phyloP scores from a whole-genome alignment of 257 asterid species.

The Nicotiana otophora region DNA sequence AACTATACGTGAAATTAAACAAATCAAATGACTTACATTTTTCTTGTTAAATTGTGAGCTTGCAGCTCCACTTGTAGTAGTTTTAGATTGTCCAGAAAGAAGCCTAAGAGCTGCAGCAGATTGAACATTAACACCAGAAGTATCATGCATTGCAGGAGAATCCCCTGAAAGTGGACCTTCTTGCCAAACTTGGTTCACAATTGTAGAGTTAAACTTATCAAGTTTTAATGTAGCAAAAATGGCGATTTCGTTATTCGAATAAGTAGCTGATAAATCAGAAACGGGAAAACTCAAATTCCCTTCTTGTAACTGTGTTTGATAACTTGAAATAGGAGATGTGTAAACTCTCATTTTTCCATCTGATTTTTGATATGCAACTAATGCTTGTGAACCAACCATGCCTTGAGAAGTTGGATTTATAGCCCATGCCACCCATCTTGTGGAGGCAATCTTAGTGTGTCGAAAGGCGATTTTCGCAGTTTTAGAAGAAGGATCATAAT shows the following conservation, averaged over 20 bases:
- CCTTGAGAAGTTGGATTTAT: constrained; percentile 62
- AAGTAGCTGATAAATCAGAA: constrained; percentile 54
- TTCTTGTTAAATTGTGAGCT: constrained; percentile 26
- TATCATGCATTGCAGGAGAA: constrained; percentile 48
- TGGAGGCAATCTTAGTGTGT: constrained; percentile 31
- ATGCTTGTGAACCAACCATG: constrained; percentile 74
- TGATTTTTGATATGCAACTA: constrained; percentile 66
- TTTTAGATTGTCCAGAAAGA: constrained; percentile 49
- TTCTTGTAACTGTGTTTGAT: constrained; percentile 50
- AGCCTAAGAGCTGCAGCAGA: constrained; percentile 53
- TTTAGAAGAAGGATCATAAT: constrained; percentile 39
- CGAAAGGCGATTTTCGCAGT: constrained; percentile 58
- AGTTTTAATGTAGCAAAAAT: constrained; percentile 62
- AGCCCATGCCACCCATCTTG: constrained; percentile 86
- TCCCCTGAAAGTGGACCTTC: constrained; percentile 72
- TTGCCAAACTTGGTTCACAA: constrained; percentile 87
- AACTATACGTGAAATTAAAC: not conserved
- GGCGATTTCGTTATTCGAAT: constrained; percentile 39
- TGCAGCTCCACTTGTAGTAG: constrained; percentile 17
- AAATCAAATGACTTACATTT: constrained; percentile 28
- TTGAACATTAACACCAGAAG: constrained; percentile 50
- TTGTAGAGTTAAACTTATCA: constrained; percentile 40
- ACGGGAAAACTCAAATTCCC: constrained; percentile 74
- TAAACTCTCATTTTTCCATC: constrained; percentile 63
- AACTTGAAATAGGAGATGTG: constrained; percentile 49